Conservation (phyloP, 805 yeast species). For the Priceomyces melissophilus region DNA sequence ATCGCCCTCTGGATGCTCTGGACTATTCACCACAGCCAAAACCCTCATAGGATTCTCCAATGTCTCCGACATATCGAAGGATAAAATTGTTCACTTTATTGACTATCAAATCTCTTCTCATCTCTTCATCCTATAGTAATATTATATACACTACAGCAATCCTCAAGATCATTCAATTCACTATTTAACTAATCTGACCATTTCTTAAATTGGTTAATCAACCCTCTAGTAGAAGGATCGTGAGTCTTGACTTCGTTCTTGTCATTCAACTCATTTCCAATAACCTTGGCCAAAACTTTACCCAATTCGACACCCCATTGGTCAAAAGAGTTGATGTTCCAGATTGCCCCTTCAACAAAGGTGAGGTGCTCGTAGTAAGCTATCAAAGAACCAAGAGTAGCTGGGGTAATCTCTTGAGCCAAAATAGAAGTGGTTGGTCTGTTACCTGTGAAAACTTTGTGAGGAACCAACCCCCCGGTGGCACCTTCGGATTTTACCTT, state of each 20-base stretch:
- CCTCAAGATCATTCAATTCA: neutral
- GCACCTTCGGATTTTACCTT: slow-evolving; percentile 89
- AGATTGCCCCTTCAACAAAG: slow-evolving; percentile 96
- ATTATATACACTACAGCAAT: neutral
- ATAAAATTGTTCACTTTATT: neutral
- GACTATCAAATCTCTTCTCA: neutral
- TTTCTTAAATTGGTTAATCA: slow-evolving; percentile 91
- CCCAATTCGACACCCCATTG: slow-evolving; percentile 99
- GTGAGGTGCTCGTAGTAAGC: slow-evolving; percentile 98
- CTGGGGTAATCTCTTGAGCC: slow-evolving; percentile 95
- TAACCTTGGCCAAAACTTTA: slow-evolving; percentile 93
- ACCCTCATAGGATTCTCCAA: slow-evolving; percentile 48
- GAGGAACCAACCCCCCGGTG: slow-evolving; percentile 82
- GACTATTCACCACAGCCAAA: slow-evolving; percentile 39
- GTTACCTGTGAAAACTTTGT: slow-evolving; percentile 96
- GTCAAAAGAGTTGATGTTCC: slow-evolving; percentile 99
- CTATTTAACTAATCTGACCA: slow-evolving; percentile 46
- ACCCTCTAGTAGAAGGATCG: slow-evolving; percentile 87
- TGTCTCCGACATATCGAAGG: slow-evolving; percentile 14
- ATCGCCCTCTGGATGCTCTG: slow-evolving; percentile 36
- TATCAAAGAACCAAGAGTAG: slow-evolving; percentile 90
- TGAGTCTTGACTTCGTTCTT: slow-evolving; percentile 55
- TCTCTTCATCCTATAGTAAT: no score
- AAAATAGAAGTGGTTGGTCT: slow-evolving; percentile 98
- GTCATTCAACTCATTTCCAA: slow-evolving; percentile 82